A percentile compares a stretch with the other conserved stretches of the same genome.
These are phyloP conservation scores for Claviceps purpurea DNA, from an alignment of 2,329 filamentous ascomycete genomes.

Conservation along the genomic window DNA sequence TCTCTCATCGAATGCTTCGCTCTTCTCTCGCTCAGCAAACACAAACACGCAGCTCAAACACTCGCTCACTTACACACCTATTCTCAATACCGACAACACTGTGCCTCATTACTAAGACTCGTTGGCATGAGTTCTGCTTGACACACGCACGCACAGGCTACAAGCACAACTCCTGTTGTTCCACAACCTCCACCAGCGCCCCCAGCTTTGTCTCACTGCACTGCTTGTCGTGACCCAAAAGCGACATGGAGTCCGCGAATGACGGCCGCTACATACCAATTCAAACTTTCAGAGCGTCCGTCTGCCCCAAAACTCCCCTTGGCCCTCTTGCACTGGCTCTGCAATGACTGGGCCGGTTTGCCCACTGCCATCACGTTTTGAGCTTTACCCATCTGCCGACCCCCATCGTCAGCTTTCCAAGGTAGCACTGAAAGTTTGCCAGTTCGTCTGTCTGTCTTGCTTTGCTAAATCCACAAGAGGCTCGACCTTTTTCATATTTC, in stretches of 20 bases:
- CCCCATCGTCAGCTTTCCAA: background rate
- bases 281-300: background rate
- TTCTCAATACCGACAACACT: background rate
- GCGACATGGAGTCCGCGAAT: background rate
- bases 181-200: background rate
- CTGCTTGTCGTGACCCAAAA: background rate
- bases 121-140: background rate
- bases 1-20: background rate
- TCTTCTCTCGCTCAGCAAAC: background rate
- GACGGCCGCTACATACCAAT: background rate
- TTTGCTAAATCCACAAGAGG: background rate
- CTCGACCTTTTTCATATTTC: background rate
- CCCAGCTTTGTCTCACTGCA: constrained; percentile 3
- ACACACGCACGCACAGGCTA: background rate
- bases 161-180: background rate
- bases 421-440: background rate
- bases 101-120: background rate
- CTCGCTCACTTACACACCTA: background rate
- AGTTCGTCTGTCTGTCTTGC: background rate
- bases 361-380: background rate
- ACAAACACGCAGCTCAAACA: background rate
- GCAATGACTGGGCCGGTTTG: constrained; percentile 1
- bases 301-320: background rate
- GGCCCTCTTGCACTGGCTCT: background rate
- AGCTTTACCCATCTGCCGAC: background rate